Conservation (phyloP, 2,329 filamentous ascomycete species). For the Nectriaceae sp. region DNA sequence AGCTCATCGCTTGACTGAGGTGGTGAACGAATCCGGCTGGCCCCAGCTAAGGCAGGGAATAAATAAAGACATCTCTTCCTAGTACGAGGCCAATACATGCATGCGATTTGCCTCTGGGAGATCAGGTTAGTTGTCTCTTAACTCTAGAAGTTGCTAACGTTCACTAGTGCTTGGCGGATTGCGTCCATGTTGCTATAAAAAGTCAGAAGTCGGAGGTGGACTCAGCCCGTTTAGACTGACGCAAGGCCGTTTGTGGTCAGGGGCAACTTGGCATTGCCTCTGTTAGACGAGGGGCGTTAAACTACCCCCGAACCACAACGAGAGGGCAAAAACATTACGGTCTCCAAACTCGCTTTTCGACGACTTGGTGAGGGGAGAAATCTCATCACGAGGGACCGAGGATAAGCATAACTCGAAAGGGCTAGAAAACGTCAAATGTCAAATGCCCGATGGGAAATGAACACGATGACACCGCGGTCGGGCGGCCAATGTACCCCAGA, state of each 20-base stretch:
- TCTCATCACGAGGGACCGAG: not conserved
- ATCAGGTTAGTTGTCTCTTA: not conserved
- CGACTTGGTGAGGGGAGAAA: too few species aligned
- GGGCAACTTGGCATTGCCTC: not conserved
- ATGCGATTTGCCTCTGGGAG: not conserved
- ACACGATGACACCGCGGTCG: conserved; percentile 6
- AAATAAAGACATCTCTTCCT: too few species aligned
- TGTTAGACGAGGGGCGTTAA: not conserved
- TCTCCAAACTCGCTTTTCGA: too few species aligned
- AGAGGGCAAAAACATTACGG: too few species aligned
- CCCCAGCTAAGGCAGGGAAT: too few species aligned
- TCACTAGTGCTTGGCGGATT: not conserved
- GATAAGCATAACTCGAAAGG: not conserved
- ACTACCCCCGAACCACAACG: not conserved
- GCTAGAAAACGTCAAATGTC: not conserved
- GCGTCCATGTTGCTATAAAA: not conserved
- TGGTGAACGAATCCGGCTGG: too few species aligned
- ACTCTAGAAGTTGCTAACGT: not conserved
- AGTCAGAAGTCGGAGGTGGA: not conserved
- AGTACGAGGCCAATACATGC: too few species aligned
- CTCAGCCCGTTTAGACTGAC: not conserved
- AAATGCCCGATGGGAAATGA: conserved; percentile 3
- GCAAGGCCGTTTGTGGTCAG: not conserved
- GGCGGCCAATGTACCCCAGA: conserved; percentile 24
- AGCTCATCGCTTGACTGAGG: not conserved